Evolutionary conservation across 2,329 filamentous ascomycete genomes (phyloP).

Genomic region (Aureobasidium sp.): DNA sequence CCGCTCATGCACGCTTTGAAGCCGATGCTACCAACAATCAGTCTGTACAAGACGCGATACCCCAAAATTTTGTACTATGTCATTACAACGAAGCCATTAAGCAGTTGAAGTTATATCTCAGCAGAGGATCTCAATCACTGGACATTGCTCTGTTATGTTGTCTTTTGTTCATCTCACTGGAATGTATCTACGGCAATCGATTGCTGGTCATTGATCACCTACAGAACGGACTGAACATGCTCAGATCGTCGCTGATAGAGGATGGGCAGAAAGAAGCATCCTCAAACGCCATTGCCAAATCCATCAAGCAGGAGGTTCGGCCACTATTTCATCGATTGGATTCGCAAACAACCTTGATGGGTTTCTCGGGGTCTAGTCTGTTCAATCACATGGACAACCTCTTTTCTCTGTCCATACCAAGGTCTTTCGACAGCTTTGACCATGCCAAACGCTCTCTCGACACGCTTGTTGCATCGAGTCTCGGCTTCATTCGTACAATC

Average conservation of each 20-base stretch:
- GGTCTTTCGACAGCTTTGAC: not conserved
- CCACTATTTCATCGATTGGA: slow-evolving; percentile 4
- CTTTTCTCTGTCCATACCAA: not conserved
- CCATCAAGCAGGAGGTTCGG: not conserved
- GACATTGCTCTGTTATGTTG: slow-evolving; percentile 27
- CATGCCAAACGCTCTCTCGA: not conserved
- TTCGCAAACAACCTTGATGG: slow-evolving; percentile 4
- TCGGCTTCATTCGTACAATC: not conserved
- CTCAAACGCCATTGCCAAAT: not conserved
- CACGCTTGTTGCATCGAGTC: not conserved
- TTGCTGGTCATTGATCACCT: slow-evolving; percentile 28
- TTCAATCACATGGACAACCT: not conserved
- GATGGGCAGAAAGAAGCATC: not conserved
- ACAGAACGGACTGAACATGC: slow-evolving; percentile 26
- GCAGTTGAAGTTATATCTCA: slow-evolving; percentile 25
- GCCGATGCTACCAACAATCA: not conserved
- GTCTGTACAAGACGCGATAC: not conserved
- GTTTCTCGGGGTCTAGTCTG: not conserved
- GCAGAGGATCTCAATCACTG: slow-evolving; percentile 19
- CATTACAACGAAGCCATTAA: slow-evolving; percentile 29
- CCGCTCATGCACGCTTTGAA: slow-evolving; percentile 24
- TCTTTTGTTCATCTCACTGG: slow-evolving; percentile 29
- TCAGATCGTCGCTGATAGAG: not conserved
- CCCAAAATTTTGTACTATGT: slow-evolving; percentile 17
- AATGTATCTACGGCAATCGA: slow-evolving; percentile 27